Evolutionary conservation across 2,329 filamentous ascomycete genomes (phyloP).

Genomic region (Xylariales sp.): DNA sequence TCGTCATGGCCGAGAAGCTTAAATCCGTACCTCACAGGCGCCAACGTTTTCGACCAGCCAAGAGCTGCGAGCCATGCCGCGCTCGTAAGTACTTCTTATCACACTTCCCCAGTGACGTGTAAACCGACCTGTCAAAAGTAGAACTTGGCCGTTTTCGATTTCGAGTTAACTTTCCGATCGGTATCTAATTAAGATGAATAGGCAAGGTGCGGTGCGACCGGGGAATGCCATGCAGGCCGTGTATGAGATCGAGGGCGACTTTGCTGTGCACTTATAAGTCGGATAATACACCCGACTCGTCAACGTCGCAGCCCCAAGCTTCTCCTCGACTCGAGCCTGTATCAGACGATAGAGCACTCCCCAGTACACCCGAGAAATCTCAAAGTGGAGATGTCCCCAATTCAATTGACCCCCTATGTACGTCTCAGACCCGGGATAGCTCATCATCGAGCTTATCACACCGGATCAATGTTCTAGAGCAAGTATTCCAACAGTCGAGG

Average conservation of each 20-base stretch:
- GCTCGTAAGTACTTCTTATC: conserved; percentile 28
- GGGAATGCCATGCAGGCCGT: conserved; percentile 37
- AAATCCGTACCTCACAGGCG: conserved; percentile 31
- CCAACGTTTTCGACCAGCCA: conserved; percentile 37
- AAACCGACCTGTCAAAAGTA: neutral
- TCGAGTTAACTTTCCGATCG: no score
- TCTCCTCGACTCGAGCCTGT: conserved; percentile 8
- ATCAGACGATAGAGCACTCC: neutral
- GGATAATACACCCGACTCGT: neutral
- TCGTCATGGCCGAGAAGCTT: conserved; percentile 36
- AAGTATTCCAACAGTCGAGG: neutral
- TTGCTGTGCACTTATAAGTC: conserved; percentile 37
- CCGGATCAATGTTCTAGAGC: conserved; percentile 20
- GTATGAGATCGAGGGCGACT: conserved; percentile 35
- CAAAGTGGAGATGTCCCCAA: conserved; percentile 6
- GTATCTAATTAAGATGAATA: conserved; percentile 7
- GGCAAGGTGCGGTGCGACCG: conserved; percentile 40
- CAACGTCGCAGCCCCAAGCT: conserved; percentile 3
- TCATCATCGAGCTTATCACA: conserved; percentile 21
- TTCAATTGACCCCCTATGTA: neutral
- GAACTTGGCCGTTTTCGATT: neutral
- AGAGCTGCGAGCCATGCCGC: conserved; percentile 40
- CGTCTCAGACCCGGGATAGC: neutral
- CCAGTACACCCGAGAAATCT: conserved; percentile 1
- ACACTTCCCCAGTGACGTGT: neutral